phyloP scores from a whole-genome alignment of 2,329 filamentous ascomycete genomes.

The Botryotinia globosa region DNA sequence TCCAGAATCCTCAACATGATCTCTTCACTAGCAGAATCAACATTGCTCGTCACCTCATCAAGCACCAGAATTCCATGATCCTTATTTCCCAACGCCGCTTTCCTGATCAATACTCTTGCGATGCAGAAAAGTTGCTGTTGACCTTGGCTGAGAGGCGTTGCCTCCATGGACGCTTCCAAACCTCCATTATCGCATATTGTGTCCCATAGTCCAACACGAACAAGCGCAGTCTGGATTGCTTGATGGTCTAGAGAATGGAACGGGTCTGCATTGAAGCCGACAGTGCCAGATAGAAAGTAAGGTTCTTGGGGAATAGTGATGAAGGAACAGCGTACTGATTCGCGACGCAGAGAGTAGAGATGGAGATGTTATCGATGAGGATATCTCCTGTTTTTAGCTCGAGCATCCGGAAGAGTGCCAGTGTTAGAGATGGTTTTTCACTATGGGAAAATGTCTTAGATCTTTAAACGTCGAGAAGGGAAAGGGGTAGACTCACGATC shows the following conservation, averaged over 20 bases:
- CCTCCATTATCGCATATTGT: constrained; percentile 42
- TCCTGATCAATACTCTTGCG: constrained; percentile 44
- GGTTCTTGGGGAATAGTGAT: constrained; percentile 46
- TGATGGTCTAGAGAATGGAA: constrained; percentile 38
- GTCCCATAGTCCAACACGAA: constrained; percentile 46
- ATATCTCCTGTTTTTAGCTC: constrained; percentile 68
- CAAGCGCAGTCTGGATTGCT: constrained; percentile 45
- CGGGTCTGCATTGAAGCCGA: constrained; percentile 42
- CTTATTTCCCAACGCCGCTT: constrained; percentile 19
- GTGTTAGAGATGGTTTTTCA: constrained; percentile 48
- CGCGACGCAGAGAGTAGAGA: constrained; percentile 41
- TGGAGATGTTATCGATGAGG: constrained; percentile 43
- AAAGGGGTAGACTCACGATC: constrained; percentile 27
- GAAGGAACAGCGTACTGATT: constrained; percentile 43
- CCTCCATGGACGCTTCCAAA: constrained; percentile 32
- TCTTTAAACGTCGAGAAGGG: not conserved
- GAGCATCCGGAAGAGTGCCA: constrained; percentile 59
- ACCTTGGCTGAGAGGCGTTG: constrained; percentile 61
- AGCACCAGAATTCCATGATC: constrained; percentile 42
- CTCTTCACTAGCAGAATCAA: constrained; percentile 55
- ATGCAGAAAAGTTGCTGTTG: constrained; percentile 50
- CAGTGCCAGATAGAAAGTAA: constrained; percentile 42
- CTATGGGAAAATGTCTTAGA: constrained; percentile 27
- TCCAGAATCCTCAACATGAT: constrained; percentile 54
- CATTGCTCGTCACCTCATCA: constrained; percentile 48